Evolutionary conservation across 2,329 filamentous ascomycete species (phyloP).

Genomic region (Parascedosporium putredinis): DNA sequence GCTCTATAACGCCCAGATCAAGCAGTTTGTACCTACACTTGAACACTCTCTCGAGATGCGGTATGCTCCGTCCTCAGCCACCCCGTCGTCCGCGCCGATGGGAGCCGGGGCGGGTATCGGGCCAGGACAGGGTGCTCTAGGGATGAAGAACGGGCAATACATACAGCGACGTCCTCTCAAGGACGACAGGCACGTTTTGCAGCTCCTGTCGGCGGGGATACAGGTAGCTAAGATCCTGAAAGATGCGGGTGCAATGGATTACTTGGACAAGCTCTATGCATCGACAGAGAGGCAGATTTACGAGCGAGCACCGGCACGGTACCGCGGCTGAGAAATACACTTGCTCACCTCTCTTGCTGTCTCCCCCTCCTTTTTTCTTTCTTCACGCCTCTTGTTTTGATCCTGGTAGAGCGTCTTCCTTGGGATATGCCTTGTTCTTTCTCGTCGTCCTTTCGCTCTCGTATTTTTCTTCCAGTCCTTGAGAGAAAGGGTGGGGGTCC

Average conservation of each 20-base stretch:
- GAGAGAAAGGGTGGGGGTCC: too few relatives aligned
- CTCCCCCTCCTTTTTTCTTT: too few relatives aligned
- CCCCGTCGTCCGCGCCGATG: too few relatives aligned
- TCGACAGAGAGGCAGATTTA: slow-evolving; percentile 71
- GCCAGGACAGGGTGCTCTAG: too few relatives aligned
- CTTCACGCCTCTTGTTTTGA: background rate
- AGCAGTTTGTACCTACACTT: slow-evolving; percentile 78
- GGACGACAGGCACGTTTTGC: slow-evolving; percentile 80
- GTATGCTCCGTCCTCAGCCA: slow-evolving; percentile 47
- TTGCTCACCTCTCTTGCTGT: too few relatives aligned
- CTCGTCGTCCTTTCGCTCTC: background rate
- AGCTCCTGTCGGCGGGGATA: slow-evolving; percentile 76
- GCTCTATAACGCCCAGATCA: slow-evolving; percentile 82
- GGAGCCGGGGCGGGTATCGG: too few relatives aligned
- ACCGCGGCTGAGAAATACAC: slow-evolving; percentile 21
- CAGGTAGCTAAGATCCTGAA: slow-evolving; percentile 83
- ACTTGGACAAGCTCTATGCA: slow-evolving; percentile 71
- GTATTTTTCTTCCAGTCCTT: too few relatives aligned
- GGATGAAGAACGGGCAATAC: slow-evolving; percentile 27
- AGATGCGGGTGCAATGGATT: slow-evolving; percentile 74
- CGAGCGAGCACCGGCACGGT: slow-evolving; percentile 42
- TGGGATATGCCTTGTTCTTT: background rate
- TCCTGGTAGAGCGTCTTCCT: background rate
- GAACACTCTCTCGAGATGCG: slow-evolving; percentile 86
- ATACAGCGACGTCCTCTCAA: slow-evolving; percentile 72